Evolutionary conservation across 1,284 basidiomycete species (phyloP).

Genomic region (Xerocomus nothofagi): DNA sequence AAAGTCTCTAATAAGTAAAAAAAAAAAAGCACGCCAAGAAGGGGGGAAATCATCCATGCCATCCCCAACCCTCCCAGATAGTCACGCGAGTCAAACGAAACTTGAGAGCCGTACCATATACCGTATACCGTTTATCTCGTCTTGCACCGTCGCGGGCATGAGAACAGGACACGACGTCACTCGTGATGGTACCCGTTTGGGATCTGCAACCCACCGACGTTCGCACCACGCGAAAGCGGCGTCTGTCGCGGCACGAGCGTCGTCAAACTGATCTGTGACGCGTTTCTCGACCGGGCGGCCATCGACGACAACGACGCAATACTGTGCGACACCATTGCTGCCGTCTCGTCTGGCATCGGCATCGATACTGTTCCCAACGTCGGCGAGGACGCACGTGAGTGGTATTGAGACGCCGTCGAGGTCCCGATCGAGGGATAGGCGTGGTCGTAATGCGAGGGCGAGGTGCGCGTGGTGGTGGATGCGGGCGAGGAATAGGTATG

Average conservation of each 20-base stretch:
- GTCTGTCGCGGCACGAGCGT: conserved; percentile 47
- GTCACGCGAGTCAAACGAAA: background rate
- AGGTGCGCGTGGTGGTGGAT: conserved; percentile 20
- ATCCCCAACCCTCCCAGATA: background rate
- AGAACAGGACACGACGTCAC: conserved; percentile 2
- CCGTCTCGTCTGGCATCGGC: conserved; percentile 25
- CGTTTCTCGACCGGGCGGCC: conserved; percentile 59
- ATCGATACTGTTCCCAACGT: conserved; percentile 24
- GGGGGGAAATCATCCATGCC: background rate
- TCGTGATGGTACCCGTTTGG: conserved; percentile 17
- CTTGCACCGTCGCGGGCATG: background rate
- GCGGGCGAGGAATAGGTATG: conserved; percentile 26
- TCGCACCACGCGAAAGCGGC: conserved; percentile 41
- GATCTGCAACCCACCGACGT: conserved; percentile 35
- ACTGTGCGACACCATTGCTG: conserved; percentile 10
- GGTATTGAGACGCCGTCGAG: conserved; percentile 33
- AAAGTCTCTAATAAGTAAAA: background rate
- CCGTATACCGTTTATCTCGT: background rate
- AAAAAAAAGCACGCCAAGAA: background rate
- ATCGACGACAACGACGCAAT: conserved; percentile 24
- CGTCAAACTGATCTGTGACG: conserved; percentile 61
- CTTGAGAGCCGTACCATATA: no score
- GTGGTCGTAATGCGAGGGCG: conserved; percentile 21
- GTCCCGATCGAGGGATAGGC: conserved; percentile 26
- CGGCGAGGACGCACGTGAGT: conserved; percentile 42